Base-by-base conservation (phyloP, 768 basidiomycete genomes). In the Cyclocybe cylindracea region DNA sequence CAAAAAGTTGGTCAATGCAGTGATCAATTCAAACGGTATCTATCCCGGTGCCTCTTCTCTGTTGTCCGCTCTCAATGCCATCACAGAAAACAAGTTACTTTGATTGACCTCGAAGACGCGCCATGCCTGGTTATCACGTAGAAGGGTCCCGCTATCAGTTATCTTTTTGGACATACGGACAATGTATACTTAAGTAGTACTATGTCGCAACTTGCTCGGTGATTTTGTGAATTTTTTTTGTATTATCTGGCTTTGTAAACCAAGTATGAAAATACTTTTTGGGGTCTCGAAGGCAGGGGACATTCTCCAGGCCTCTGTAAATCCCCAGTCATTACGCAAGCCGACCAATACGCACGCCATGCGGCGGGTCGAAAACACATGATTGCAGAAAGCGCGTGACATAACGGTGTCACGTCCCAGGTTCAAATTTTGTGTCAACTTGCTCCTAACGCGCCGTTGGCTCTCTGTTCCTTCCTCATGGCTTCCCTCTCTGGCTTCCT, bases 401-500 rank as follows among this genome's bases (percentile, higher is more conserved):
- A 24, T 24, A 5, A 51, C 53, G 46, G 35, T 48, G 53, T 65
- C 65, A 70, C 73, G 66, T 69, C 59, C 59, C 53, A 49, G 29
- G 44, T 57, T 68, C 66, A 68, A 68, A 67, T 66, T 66, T 66
- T 54, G 59, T 48, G 56, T 31, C 47, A 40, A 40, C 56, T 46
- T 48, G 51, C 58, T 61, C 60, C 60, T 56, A 4, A 11, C 53
- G 53, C 46, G 41, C 51, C 59, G 55, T 53, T 61, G 51, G 56
- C 60, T 59, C 62, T 49, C 59, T 60, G 59, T 56, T 24, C 24
- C 60, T 61, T 56, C 56, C 55, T 57, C 74, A 89, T 90, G 89
- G 76, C 81, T 66, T 78, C 82, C 54, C 80, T 92, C 70, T 87
- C 90, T 60, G 86, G 89, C 68, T 72, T 87, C 60, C 76, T 92